These are phyloP conservation scores for Citeromyces hawaiiensis DNA, from an alignment of 1,139 yeast genomes.

Conservation along the genomic window DNA sequence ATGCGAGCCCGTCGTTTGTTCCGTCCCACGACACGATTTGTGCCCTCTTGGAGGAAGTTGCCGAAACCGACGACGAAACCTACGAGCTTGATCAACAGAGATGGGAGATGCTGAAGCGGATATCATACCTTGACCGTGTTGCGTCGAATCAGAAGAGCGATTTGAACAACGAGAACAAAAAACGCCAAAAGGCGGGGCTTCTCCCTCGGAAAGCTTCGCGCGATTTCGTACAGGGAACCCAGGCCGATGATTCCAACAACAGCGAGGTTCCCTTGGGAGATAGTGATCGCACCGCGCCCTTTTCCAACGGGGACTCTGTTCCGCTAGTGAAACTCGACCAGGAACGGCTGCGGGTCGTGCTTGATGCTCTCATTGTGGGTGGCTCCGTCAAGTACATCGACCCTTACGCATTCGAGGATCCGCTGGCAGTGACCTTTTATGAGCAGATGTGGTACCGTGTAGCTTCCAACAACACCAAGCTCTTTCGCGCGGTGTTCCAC, in stretches of 20 bases:
- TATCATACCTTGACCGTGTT: slow-evolving; percentile 56
- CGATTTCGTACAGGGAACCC: background rate
- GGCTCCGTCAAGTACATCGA: slow-evolving; percentile 44
- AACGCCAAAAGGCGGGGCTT: slow-evolving; percentile 5
- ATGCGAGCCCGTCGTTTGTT: slow-evolving; percentile 28
- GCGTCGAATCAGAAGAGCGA: slow-evolving; percentile 16
- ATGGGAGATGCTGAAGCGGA: slow-evolving; percentile 57
- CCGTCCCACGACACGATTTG: slow-evolving; percentile 46
- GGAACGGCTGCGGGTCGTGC: slow-evolving; percentile 27
- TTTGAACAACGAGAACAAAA: slow-evolving; percentile 7
- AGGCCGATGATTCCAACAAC: background rate
- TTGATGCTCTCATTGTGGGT: slow-evolving; percentile 22
- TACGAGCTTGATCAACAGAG: slow-evolving; percentile 37
- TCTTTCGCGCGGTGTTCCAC: slow-evolving; percentile 79
- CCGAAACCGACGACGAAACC: slow-evolving; percentile 22
- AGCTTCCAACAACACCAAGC: slow-evolving; percentile 73
- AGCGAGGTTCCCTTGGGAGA: background rate
- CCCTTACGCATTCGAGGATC: slow-evolving; percentile 84
- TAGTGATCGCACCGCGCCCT: background rate
- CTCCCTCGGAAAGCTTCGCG: slow-evolving; percentile 12
- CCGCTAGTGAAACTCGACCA: slow-evolving; percentile 36
- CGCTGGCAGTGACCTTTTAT: slow-evolving; percentile 62
- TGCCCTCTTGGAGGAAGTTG: slow-evolving; percentile 36
- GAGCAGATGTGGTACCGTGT: slow-evolving; percentile 82
- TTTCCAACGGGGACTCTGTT: slow-evolving; percentile 11